A percentile compares a stretch with the other conserved stretches of the same genome.
Evolutionary conservation across 2,329 filamentous ascomycete genomes (phyloP).

Genomic region (Calonectria pseudoreteaudii): DNA sequence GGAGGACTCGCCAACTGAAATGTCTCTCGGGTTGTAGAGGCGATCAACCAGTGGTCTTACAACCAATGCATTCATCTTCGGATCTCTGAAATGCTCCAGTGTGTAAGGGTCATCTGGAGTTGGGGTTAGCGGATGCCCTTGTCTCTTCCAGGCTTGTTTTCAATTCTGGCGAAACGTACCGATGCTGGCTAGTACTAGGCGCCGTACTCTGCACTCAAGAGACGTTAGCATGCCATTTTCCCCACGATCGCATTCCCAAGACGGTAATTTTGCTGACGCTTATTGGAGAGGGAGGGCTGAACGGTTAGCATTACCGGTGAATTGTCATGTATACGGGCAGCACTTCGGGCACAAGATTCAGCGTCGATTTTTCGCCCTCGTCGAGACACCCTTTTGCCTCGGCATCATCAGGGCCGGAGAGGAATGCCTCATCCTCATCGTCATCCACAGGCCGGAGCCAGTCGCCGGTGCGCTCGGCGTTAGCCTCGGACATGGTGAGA

Average conservation of each 20-base stretch:
- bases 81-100: constrained; percentile 73
- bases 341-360: constrained; percentile 36
- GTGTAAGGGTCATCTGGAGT: constrained; percentile 56
- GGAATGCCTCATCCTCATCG: constrained; percentile 42
- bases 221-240: constrained; percentile 37
- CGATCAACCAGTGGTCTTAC: constrained; percentile 77
- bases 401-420: constrained; percentile 37
- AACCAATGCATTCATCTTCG: constrained; percentile 74
- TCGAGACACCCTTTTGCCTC: constrained; percentile 43
- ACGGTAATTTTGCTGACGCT: background rate
- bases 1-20: constrained; percentile 66
- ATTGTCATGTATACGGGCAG: constrained; percentile 45
- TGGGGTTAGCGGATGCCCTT: constrained; percentile 17
- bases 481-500: constrained; percentile 31
- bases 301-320: constrained; percentile 39
- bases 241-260: background rate
- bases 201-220: constrained; percentile 43
- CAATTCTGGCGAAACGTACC: constrained; percentile 27
- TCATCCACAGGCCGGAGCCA: constrained; percentile 41
- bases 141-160: background rate
- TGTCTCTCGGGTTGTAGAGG: constrained; percentile 73
- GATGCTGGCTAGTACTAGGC: constrained; percentile 44
- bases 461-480: constrained; percentile 36
- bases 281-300: background rate
- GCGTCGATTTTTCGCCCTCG: constrained; percentile 37